These are phyloP conservation scores for Teunomyces tritomae DNA, from an alignment of 805 yeast species.

Conservation along the genomic window DNA sequence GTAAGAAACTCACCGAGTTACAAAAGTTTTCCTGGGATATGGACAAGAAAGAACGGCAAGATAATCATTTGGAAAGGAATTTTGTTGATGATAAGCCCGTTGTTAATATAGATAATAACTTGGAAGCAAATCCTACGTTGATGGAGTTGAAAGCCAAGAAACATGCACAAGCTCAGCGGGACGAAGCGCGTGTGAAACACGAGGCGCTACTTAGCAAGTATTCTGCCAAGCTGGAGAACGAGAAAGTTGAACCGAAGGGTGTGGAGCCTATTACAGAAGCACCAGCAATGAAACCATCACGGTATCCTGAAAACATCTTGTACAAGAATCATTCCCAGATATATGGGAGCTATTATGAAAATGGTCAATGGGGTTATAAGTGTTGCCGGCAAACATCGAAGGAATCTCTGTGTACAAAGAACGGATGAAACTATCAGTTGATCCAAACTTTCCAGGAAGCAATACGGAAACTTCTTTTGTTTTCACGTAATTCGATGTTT, in stretches of 20 bases:
- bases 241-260: neutral
- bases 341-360: constrained; percentile 44
- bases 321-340: constrained; percentile 39
- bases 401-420: constrained; percentile 27
- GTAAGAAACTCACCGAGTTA: constrained; percentile 17
- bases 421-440: neutral
- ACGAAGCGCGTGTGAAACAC: constrained; percentile 13
- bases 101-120: constrained; percentile 26
- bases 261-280: neutral
- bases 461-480: constrained; percentile 11
- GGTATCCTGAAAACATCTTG: constrained; percentile 34
- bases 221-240: constrained; percentile 10
- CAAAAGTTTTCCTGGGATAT: constrained; percentile 39
- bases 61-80: neutral
- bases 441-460: constrained; percentile 19
- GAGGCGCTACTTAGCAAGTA: constrained; percentile 15
- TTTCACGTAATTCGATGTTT: constrained; percentile 14
- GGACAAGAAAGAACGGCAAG: constrained; percentile 14
- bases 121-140: constrained; percentile 39
- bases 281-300: constrained; percentile 15
- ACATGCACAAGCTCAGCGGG: constrained; percentile 15
- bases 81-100: constrained; percentile 8
- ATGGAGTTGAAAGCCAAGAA: constrained; percentile 28
- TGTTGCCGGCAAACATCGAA: constrained; percentile 38
- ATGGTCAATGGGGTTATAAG: constrained; percentile 44